Evolutionary conservation across 2,329 filamentous ascomycete species (phyloP).

Genomic region (Talaromyces albobiverticillius): DNA sequence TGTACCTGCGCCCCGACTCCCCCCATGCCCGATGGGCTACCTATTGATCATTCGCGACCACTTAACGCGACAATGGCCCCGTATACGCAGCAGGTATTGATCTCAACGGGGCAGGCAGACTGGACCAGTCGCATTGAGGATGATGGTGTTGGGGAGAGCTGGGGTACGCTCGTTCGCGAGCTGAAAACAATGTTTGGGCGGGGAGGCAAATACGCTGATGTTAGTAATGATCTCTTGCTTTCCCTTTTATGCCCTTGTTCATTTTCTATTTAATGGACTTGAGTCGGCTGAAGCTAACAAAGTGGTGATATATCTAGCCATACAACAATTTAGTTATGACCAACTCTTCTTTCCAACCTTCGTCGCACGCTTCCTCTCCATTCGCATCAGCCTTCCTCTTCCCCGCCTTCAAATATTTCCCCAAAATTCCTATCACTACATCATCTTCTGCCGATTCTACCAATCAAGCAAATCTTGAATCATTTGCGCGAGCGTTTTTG

Average conservation of each 20-base stretch:
- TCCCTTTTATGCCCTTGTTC: neutral
- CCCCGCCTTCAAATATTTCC: slow-evolving; percentile 78
- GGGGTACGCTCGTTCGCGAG: slow-evolving; percentile 56
- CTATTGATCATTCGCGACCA: slow-evolving; percentile 68
- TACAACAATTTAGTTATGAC: slow-evolving; percentile 78
- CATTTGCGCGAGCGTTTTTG: slow-evolving; percentile 45
- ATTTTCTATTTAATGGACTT: neutral
- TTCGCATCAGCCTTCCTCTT: slow-evolving; percentile 68
- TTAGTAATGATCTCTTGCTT: slow-evolving; percentile 19
- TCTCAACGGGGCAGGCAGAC: slow-evolving; percentile 76
- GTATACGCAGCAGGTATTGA: slow-evolving; percentile 78
- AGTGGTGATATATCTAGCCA: slow-evolving; percentile 54
- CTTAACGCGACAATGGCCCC: slow-evolving; percentile 74
- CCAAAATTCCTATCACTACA: slow-evolving; percentile 60
- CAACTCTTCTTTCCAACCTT: slow-evolving; percentile 70
- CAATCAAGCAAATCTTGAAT: slow-evolving; percentile 31
- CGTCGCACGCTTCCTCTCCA: slow-evolving; percentile 22
- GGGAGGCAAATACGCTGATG: slow-evolving; percentile 65
- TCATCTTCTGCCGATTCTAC: slow-evolving; percentile 29
- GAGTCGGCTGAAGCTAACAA: slow-evolving; percentile 6
- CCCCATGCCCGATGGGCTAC: slow-evolving; percentile 65
- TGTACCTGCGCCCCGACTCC: slow-evolving; percentile 73
- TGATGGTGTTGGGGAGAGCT: slow-evolving; percentile 56
- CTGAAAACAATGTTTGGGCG: slow-evolving; percentile 67
- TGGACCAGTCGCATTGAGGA: slow-evolving; percentile 86